Base-by-base conservation (phyloP, 176 grass and related monocot genomes). In the Pontederia paniculata region DNA sequence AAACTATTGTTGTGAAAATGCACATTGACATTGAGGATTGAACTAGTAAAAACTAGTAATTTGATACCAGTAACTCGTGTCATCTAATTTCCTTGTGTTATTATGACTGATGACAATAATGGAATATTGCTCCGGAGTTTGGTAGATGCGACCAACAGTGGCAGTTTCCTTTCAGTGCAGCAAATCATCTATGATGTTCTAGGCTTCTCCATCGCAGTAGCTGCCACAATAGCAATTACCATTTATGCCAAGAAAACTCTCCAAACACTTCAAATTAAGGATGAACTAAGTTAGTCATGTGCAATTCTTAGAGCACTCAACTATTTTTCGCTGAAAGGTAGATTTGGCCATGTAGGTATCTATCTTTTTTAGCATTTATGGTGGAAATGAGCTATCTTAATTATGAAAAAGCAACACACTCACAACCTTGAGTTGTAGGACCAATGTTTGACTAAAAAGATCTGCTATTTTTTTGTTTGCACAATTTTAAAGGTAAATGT, bases 231-330 rank as follows among this genome's bases (percentile, higher is more conserved):
- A 69, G 80, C 94, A 28, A 98, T 98, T 69, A 98, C 94, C 54
- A 82, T 93, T 67, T 88, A 98, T 50, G 93, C 93, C 17, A 98
- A 88, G 70, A 98, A 81, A 77, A 80, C 87, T n/a, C 86, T 98
- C 49, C 87, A 93, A 68, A 89, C 74, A 17, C 73, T 98, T 17
- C 87, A 98, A 73, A 60, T 69, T 1, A 86, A 98, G 53, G 94
- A 98, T 10, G 87, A 98, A 53, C 70, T 85, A n/a, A 57, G 55
- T 63, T 98, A 72, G 71, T 12, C 19, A 2, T 44, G 51, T 9
- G 14, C 45, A 47, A 63, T 15, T 22, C 42, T 47, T 47, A 6
- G 43, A 47, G 17, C 59, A 47, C 21, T 8, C 46, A 14, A 9
- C 5, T 5, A 15, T 50, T 50, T 15, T 1, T 48, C 14, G 19